Base-by-base conservation (phyloP, 2,329 filamentous ascomycete species). In the Phialophora verrucosa region DNA sequence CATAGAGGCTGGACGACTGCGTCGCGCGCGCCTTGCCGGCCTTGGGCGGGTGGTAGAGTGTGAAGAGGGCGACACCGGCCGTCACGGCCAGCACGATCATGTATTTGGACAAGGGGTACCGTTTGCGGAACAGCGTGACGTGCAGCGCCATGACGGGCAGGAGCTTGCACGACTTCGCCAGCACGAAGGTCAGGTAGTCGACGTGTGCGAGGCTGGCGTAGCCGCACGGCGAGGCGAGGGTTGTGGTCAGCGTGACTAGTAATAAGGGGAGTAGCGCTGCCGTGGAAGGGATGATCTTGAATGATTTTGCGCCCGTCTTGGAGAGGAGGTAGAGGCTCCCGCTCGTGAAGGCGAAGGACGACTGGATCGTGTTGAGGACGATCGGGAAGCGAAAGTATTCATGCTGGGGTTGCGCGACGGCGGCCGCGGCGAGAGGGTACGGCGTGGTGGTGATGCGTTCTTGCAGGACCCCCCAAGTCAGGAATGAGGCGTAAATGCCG, bases 61-160 rank as follows among this genome's bases (percentile, higher is more conserved):
- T 99, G 80, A 99, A 99, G 59, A 97, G 88, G 11, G 94, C 93
- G 23, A 99, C 95, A 66, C 95, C 95, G 7, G 90, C 85, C 0
- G 95, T 99, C 12, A 99, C 95, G 69, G 93, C 88, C 3, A 91
- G 87, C 6, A 99, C 93, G 66, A 99, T 95, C 50, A 91, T 85
- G 81, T 99, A 99, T 82, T 99, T 99, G 84, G 97, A 97, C 54
- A 97, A 83, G 0, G 95, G 94, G 79, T 97, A 99, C 56, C 89
- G 85, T 75, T 90, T 91, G 67, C 90, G 89, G 83, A 97, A 99
- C 55, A 99, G 80, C 53, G 93, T 94, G 75, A 98, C 87, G 82
- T 99, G 94, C 49, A 99, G 85, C 75, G 95, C 89, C 95, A 99
- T 98, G 75, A 99, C 95, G 2, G 95, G 95, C n/a, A 99, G 70